Percentiles rank a stretch among this genome's conserved stretches.
These are phyloP conservation scores for Hawksworthiomyces lignivorus DNA, from an alignment of 2,329 filamentous ascomycete species.

Conservation along the genomic window DNA sequence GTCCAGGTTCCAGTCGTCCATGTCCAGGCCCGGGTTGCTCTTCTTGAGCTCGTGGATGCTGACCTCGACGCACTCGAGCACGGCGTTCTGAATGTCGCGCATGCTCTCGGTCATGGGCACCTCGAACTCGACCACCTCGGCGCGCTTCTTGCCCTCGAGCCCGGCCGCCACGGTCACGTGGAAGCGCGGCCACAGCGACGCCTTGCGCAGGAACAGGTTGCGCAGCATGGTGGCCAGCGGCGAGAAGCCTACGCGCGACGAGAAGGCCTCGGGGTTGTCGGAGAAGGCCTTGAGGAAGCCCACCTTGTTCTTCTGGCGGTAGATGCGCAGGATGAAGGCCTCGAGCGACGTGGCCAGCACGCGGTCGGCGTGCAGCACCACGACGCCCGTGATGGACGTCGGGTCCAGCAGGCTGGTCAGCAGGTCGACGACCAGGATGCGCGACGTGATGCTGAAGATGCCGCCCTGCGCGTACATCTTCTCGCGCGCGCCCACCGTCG, in stretches of 20 bases:
- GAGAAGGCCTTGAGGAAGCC: conserved; percentile 96
- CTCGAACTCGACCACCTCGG: conserved; percentile 94
- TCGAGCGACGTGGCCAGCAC: conserved; percentile 82
- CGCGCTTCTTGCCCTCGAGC: conserved; percentile 83
- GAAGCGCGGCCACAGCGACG: conserved; percentile 86
- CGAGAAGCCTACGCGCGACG: conserved; percentile 76
- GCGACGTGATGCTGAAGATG: conserved; percentile 91
- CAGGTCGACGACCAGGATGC: conserved; percentile 89
- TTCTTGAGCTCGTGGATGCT: conserved; percentile 93
- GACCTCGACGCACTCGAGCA: conserved; percentile 92
- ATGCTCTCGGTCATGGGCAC: conserved; percentile 94
- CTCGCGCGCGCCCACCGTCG: conserved; percentile 77
- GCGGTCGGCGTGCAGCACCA: conserved; percentile 83
- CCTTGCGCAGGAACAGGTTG: conserved; percentile 83
- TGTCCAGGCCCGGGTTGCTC: conserved; percentile 78
- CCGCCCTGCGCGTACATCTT: conserved; percentile 87
- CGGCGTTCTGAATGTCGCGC: conserved; percentile 86
- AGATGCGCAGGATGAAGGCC: conserved; percentile 91
- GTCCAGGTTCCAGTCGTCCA: conserved; percentile 95
- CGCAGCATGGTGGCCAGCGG: conserved; percentile 86
- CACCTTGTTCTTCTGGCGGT: conserved; percentile 85
- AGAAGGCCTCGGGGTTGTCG: conserved; percentile 86
- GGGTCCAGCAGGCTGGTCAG: conserved; percentile 76
- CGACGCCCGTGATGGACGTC: conserved; percentile 75
- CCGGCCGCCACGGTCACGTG: conserved; percentile 85